phyloP scores from a whole-genome alignment of 371 early-diverging fungal genomes.

The Furculomyces boomerangus region DNA sequence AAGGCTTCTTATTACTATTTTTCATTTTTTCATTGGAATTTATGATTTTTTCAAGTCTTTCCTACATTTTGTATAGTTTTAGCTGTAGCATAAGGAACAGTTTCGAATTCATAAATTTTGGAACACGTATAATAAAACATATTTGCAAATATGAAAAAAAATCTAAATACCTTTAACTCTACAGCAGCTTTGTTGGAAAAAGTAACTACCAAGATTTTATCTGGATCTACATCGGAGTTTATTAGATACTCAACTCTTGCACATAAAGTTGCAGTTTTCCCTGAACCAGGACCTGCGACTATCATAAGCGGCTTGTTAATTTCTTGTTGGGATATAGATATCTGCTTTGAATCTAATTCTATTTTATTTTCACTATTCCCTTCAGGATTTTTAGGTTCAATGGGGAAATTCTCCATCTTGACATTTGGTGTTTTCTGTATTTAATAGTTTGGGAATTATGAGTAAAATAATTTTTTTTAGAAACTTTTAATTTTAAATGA shows the following conservation, averaged over 20 bases:
- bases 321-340: background rate
- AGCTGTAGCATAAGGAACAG: too few species aligned
- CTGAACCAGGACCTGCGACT: constrained; percentile 31
- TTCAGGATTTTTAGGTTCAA: background rate
- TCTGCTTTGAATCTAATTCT: background rate
- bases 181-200: constrained; percentile 47
- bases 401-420: background rate
- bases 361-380: background rate
- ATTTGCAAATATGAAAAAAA: background rate
- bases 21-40: constrained; percentile 12
- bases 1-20: constrained; percentile 2
- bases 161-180: constrained; percentile 25
- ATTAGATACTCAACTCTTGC: constrained; percentile 21
- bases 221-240: constrained; percentile 19
- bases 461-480: too few species aligned
- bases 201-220: constrained; percentile 31
- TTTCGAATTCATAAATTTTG: background rate
- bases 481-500: too few species aligned
- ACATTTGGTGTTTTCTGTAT: too few species aligned
- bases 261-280: constrained; percentile 34
- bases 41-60: constrained; percentile 3
- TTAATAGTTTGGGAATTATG: too few species aligned
- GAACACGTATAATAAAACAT: constrained; percentile 4
- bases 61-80: constrained; percentile 3
- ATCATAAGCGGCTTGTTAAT: background rate